A percentile compares a stretch with the other conserved stretches of the same genome.
Evolutionary conservation across 768 basidiomycete species (phyloP).

Genomic region (Fomitopsis pulvina): DNA sequence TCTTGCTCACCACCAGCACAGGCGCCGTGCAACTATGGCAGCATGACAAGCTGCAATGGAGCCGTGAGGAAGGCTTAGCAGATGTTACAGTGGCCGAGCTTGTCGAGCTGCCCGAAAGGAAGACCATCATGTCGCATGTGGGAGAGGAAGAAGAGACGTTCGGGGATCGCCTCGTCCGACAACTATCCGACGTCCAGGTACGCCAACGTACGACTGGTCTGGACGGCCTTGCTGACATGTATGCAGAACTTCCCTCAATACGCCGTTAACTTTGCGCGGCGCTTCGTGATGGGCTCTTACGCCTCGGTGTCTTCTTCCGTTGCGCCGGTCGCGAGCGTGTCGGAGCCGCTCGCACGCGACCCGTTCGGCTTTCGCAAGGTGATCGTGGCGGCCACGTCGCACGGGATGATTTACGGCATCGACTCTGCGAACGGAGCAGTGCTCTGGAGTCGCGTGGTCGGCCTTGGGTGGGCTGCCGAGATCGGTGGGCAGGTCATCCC

Average conservation of each 20-base stretch:
- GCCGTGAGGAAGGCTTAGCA: conserved; percentile 74
- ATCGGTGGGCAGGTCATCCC: conserved; percentile 53
- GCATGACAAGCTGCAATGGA: conserved; percentile 57
- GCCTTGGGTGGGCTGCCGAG: conserved; percentile 58
- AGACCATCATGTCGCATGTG: conserved; percentile 28
- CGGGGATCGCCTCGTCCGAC: conserved; percentile 43
- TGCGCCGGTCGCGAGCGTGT: conserved; percentile 26
- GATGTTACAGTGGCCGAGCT: conserved; percentile 58
- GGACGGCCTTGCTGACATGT: not conserved
- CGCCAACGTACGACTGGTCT: conserved; percentile 2
- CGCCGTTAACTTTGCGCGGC: conserved; percentile 53
- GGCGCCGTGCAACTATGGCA: conserved; percentile 76
- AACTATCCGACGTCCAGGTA: conserved; percentile 56
- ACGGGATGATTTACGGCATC: conserved; percentile 76
- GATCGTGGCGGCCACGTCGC: conserved; percentile 61
- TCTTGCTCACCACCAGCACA: conserved; percentile 63
- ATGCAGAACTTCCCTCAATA: conserved; percentile 66
- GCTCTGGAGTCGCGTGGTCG: conserved; percentile 76
- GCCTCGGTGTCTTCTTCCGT: conserved; percentile 38
- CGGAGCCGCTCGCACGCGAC: conserved; percentile 51
- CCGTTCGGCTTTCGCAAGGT: conserved; percentile 85
- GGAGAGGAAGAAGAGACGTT: conserved; percentile 40
- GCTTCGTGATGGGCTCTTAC: conserved; percentile 68
- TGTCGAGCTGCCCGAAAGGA: conserved; percentile 69
- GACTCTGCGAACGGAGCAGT: conserved; percentile 74